phyloP scores from a whole-genome alignment of 2,329 filamentous ascomycete species.

The Onygena corvina region DNA sequence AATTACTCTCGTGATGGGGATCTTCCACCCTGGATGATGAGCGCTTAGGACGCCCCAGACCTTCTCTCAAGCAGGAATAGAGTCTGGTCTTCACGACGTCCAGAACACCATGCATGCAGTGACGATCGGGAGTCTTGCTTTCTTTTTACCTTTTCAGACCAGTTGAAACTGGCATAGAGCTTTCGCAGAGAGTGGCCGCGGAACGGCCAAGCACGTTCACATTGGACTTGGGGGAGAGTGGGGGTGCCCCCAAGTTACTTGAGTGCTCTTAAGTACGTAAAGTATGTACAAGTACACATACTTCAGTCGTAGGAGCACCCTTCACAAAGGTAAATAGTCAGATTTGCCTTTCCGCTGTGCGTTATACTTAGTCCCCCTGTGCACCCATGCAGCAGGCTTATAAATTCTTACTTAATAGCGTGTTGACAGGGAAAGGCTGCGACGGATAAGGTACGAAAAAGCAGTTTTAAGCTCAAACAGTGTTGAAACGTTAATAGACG shows the following conservation, averaged over 20 bases:
- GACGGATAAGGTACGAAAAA: not conserved
- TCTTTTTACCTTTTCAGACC: slow-evolving; percentile 5
- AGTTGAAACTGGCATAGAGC: too few species aligned
- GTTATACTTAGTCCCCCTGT: not conserved
- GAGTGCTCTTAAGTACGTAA: too few species aligned
- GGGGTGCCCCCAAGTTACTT: too few species aligned
- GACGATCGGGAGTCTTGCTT: not conserved
- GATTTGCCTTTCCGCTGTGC: not conserved
- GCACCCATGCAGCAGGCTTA: not conserved
- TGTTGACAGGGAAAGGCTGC: not conserved
- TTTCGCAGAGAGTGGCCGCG: too few species aligned
- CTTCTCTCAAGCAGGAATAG: not conserved
- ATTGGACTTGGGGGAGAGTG: too few species aligned
- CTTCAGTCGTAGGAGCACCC: too few species aligned
- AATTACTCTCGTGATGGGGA: too few species aligned
- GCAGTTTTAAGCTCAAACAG: not conserved
- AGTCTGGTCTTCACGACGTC: not conserved
- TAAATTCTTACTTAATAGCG: not conserved
- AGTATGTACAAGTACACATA: too few species aligned
- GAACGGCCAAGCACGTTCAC: too few species aligned
- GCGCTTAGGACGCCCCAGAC: slow-evolving; percentile 2
- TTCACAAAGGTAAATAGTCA: not conserved
- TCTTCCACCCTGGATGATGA: too few species aligned
- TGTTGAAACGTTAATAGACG: not conserved
- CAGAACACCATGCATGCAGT: slow-evolving; percentile 6